Conservation (phyloP, 495 filamentous ascomycete genomes). For the Xylaria castorea region DNA sequence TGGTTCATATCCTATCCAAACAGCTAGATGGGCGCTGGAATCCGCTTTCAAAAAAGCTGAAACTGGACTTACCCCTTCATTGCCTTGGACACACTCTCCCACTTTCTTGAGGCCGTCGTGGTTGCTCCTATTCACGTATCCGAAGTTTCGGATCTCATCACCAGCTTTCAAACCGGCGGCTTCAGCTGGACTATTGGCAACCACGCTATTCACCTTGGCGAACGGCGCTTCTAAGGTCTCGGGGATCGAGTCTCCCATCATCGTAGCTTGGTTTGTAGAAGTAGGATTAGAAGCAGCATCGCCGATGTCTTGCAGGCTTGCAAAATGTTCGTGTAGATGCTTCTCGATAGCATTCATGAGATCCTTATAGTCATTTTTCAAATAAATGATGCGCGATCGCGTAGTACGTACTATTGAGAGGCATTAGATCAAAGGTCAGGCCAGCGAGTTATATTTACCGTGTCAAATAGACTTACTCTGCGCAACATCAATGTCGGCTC, state of each 20-base stretch:
- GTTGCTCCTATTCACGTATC: slow-evolving; percentile 78
- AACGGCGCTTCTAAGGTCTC: slow-evolving; percentile 71
- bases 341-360: slow-evolving; percentile 83
- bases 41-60: background rate
- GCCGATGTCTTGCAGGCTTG: slow-evolving; percentile 51
- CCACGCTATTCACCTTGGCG: slow-evolving; percentile 88
- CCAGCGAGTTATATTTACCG: background rate
- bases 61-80: slow-evolving; percentile 78
- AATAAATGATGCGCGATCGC: slow-evolving; percentile 82
- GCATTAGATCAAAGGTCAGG: slow-evolving; percentile 31
- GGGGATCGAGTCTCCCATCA: slow-evolving; percentile 46
- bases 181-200: slow-evolving; percentile 78
- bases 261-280: slow-evolving; percentile 33
- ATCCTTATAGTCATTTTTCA: slow-evolving; percentile 92
- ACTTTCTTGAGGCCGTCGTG: slow-evolving; percentile 86
- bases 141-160: slow-evolving; percentile 86
- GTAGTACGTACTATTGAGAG: slow-evolving; percentile 78
- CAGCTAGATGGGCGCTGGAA: background rate
- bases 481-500: slow-evolving; percentile 92
- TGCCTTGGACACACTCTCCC: slow-evolving; percentile 81
- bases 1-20: background rate
- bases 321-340: slow-evolving; percentile 81
- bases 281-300: slow-evolving; percentile 22
- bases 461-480: slow-evolving; percentile 68
- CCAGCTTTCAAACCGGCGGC: slow-evolving; percentile 81